phyloP scores from a whole-genome alignment of 169 alveolate genomes.

The Perkinsus olseni region DNA sequence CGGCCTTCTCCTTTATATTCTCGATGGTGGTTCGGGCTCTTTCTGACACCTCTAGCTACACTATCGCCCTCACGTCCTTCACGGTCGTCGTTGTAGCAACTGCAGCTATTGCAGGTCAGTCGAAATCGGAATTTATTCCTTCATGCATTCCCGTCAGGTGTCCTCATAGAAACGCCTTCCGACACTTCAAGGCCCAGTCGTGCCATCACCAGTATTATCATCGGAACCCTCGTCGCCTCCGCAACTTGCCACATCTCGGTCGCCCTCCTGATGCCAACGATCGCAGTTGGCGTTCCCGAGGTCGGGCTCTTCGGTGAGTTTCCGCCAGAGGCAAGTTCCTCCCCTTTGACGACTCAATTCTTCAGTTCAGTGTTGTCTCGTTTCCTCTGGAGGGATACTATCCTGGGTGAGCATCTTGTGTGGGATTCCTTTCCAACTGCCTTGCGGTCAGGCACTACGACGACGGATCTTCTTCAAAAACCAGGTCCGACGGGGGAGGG shows the following conservation, averaged over 20 bases:
- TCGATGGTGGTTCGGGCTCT: neutral
- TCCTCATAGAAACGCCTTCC: neutral
- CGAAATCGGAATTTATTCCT: neutral
- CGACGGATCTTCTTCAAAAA: too few relatives aligned
- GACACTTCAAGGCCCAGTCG: neutral
- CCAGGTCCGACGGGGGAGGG: too few relatives aligned
- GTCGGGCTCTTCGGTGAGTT: neutral
- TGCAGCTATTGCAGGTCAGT: neutral
- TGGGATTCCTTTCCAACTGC: too few relatives aligned
- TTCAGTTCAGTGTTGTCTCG: neutral
- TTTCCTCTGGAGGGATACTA: neutral
- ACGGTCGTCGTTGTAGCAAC: neutral
- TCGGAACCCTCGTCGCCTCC: neutral
- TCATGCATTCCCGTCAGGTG: neutral
- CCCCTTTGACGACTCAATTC: neutral
- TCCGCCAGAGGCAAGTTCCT: neutral
- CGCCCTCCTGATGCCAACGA: neutral
- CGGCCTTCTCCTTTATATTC: neutral
- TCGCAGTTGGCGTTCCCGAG: neutral
- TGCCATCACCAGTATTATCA: neutral
- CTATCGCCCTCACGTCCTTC: neutral
- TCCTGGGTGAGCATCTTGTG: too few relatives aligned
- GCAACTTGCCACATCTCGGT: too few relatives aligned
- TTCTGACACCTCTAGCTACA: neutral
- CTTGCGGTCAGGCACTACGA: too few relatives aligned